phyloP scores from a whole-genome alignment of 2,329 filamentous ascomycete species.

The Microcyclospora tardicrescens region DNA sequence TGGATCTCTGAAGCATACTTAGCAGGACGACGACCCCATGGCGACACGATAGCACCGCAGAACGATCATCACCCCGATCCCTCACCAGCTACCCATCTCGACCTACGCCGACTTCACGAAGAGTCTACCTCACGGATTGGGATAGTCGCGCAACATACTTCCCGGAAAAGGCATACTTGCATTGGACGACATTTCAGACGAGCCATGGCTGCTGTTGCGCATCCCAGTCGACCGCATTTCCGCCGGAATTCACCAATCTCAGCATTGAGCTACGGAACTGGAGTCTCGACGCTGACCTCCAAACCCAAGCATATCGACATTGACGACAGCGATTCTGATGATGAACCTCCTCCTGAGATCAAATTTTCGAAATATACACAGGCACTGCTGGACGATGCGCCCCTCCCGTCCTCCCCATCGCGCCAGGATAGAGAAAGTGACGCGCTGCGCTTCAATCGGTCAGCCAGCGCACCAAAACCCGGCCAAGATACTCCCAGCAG shows the following conservation, averaged over 20 bases:
- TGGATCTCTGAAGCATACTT: constrained; percentile 18
- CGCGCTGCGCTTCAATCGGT: constrained; percentile 15
- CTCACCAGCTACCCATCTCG: constrained; percentile 7
- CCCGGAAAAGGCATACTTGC: too few species aligned
- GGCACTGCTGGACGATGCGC: constrained; percentile 54
- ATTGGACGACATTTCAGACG: constrained; percentile 10
- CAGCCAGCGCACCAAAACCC: constrained; percentile 14
- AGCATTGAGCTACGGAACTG: constrained; percentile 30
- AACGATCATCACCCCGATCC: constrained; percentile 6
- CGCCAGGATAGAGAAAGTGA: constrained; percentile 31
- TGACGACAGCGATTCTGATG: constrained; percentile 78
- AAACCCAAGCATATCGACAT: constrained; percentile 39
- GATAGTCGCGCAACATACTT: not conserved
- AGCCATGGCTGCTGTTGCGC: constrained; percentile 23
- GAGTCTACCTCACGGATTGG: too few species aligned
- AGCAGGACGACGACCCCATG: constrained; percentile 14
- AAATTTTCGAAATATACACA: constrained; percentile 89
- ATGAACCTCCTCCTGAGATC: constrained; percentile 78
- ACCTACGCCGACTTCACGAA: not conserved
- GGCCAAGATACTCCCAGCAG: constrained; percentile 24
- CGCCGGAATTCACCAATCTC: constrained; percentile 36
- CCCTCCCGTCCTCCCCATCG: constrained; percentile 44
- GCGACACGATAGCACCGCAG: constrained; percentile 11
- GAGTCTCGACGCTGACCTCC: constrained; percentile 32
- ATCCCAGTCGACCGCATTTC: constrained; percentile 19